phyloP scores from a whole-genome alignment of 768 basidiomycete genomes.

The Suillus weaverae region DNA sequence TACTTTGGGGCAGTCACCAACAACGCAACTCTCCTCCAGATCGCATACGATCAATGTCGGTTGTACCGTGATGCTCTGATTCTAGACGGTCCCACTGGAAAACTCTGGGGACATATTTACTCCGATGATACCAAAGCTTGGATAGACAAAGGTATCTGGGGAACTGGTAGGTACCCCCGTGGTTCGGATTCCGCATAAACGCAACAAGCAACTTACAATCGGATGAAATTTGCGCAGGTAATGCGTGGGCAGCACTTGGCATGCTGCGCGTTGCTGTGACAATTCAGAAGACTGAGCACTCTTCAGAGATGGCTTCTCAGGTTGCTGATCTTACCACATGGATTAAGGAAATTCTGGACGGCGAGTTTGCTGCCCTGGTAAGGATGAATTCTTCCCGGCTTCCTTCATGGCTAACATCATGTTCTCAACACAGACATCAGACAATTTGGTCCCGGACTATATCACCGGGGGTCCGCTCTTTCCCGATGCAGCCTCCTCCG shows the following conservation, averaged over 20 bases:
- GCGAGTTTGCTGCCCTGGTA: slow-evolving; percentile 44
- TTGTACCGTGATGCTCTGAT: slow-evolving; percentile 40
- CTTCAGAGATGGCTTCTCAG: slow-evolving; percentile 29
- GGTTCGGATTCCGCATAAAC: not conserved
- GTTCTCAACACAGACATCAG: slow-evolving; percentile 20
- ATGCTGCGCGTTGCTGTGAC: slow-evolving; percentile 41
- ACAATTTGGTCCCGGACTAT: slow-evolving; percentile 39
- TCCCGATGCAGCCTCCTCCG: slow-evolving; percentile 36
- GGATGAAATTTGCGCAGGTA: slow-evolving; percentile 18
- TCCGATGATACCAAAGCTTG: slow-evolving; percentile 12
- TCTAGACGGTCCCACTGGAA: slow-evolving; percentile 28
- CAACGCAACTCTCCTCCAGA: slow-evolving; percentile 39
- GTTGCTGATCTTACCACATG: slow-evolving; percentile 31
- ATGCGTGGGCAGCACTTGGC: slow-evolving; percentile 43
- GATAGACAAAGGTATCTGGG: slow-evolving; percentile 32
- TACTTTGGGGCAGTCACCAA: slow-evolving; percentile 36
- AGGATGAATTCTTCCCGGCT: not conserved
- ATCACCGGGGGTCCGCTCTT: slow-evolving; percentile 31
- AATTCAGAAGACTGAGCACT: slow-evolving; percentile 32
- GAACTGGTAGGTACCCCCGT: slow-evolving; percentile 30
- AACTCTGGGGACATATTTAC: slow-evolving; percentile 39
- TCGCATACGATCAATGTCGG: slow-evolving; percentile 40
- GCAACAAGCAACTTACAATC: not conserved
- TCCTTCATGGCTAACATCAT: not conserved
- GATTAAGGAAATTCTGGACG: slow-evolving; percentile 47